Evolutionary conservation across 176 grass and related monocot species (phyloP), one percentile per base, ranked within the genome.

Genomic region (Musa acuminata): DNA sequence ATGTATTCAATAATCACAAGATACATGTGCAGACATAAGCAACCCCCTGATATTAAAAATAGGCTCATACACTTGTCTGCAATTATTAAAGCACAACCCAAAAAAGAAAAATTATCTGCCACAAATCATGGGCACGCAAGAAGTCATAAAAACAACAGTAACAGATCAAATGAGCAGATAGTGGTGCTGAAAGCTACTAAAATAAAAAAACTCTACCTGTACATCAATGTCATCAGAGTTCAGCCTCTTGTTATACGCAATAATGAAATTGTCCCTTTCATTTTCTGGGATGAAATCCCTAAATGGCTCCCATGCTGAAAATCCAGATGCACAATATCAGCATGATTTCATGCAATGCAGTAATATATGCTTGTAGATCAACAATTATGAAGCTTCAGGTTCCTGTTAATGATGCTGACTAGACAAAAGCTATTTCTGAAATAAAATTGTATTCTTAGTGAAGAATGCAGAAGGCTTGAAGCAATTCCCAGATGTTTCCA

Each of bases 201-300:
- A 77, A 69, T 20, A 77, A 11, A 29, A 79, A 55, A 55, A 53
- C 1, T 69, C 71, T 14, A 95, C 91, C 84, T 99, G 88, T 69
- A 87, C 76, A 72, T 52, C 79, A 79, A 62, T 21, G 50, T 94
- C 88, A 64, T 83, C 52, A 52, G 91, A 95, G 85, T 87, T 99
- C 82, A 99, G 27, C 71, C 91, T 89, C 82, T 92, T 95, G 82
- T 48, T 72, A 71, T 99, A 99, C 1, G 91, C 86, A 76, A 83
- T 48, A 77, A 99, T 83, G 79, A 95, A 95, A 89, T 86, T 83
- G 11, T 88, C 67, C 74, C 88, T 89, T 87, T 99, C 91, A 0
- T 88, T 87, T 83, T 95, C 88, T 1, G 91, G 96, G 59, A 99
- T 99, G 52, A 95, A 83, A 87, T 99, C 91, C 76, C 83, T 95